phyloP scores from a whole-genome alignment of 306 rosid species.

The Vachellia collinsii region DNA sequence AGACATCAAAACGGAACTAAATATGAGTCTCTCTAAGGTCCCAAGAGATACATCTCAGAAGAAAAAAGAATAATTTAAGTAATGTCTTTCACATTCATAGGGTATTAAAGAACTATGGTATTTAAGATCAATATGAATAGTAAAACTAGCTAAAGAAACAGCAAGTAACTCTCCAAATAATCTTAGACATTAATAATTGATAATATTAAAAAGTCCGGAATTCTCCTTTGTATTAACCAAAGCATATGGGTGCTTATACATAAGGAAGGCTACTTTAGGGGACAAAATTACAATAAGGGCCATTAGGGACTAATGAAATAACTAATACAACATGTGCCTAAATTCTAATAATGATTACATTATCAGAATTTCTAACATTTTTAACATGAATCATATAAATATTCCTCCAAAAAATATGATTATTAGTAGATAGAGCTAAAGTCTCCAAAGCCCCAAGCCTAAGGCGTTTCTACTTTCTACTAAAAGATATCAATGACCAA shows the following conservation, averaged over 20 bases:
- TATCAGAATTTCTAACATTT: neutral
- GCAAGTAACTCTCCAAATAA: neutral
- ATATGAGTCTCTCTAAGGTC: neutral
- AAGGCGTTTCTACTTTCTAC: constrained; percentile 5
- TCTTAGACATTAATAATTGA: neutral
- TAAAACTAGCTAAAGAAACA: neutral
- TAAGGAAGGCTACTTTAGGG: neutral
- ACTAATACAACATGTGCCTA: neutral
- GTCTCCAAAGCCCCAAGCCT: constrained; percentile 21
- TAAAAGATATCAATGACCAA: constrained; percentile 18
- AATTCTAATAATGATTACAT: neutral
- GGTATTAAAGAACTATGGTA: neutral
- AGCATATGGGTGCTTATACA: neutral
- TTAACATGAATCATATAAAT: constrained; percentile 19
- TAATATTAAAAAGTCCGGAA: neutral
- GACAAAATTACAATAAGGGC: neutral
- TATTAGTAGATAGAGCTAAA: neutral
- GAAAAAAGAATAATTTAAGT: neutral
- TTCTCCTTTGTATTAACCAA: neutral
- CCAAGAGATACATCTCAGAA: neutral
- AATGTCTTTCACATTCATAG: neutral
- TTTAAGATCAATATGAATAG: neutral
- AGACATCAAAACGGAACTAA: neutral
- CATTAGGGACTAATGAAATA: neutral
- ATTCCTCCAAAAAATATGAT: constrained; percentile 8